Evolutionary conservation across 352 stramenopile genomes (phyloP).

Genomic region (Plasmopara muralis): DNA sequence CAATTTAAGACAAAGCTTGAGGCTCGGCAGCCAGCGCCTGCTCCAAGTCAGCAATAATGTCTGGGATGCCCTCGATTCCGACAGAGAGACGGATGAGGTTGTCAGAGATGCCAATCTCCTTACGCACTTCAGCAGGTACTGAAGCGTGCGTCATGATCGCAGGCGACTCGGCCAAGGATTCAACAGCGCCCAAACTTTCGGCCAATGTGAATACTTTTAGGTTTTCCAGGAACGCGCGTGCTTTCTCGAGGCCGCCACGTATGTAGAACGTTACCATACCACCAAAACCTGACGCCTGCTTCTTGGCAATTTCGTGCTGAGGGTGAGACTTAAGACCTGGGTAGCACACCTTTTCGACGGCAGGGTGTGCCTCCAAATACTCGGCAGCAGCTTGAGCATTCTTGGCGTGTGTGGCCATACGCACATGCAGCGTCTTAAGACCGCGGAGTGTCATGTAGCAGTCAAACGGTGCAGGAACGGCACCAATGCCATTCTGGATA

Average conservation of each 20-base stretch:
- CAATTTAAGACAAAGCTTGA: constrained; percentile 17
- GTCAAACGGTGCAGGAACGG: constrained; percentile 90
- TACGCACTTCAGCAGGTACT: constrained; percentile 80
- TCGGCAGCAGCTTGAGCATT: constrained; percentile 90
- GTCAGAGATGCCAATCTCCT: constrained; percentile 89
- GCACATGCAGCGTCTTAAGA: constrained; percentile 92
- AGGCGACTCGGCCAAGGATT: constrained; percentile 91
- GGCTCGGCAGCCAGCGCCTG: constrained; percentile 57
- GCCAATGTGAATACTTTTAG: constrained; percentile 91
- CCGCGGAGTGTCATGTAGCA: constrained; percentile 92
- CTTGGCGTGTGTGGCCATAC: constrained; percentile 92
- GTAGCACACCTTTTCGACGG: constrained; percentile 91
- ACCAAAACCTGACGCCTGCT: constrained; percentile 64
- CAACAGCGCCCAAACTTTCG: constrained; percentile 92
- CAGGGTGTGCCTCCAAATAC: constrained; percentile 83
- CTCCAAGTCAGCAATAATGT: constrained; percentile 89
- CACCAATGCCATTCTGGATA: constrained; percentile 90
- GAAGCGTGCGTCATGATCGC: constrained; percentile 93
- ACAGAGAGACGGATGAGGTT: constrained; percentile 90
- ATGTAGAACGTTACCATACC: constrained; percentile 93
- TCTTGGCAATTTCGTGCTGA: constrained; percentile 84
- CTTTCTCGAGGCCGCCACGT: constrained; percentile 71
- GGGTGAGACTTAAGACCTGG: constrained; percentile 86
- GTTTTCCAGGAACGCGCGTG: constrained; percentile 89
- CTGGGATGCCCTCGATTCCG: constrained; percentile 88